Evolutionary conservation across 2,329 filamentous ascomycete genomes (phyloP).

Genomic region (Apiospora aurea): DNA sequence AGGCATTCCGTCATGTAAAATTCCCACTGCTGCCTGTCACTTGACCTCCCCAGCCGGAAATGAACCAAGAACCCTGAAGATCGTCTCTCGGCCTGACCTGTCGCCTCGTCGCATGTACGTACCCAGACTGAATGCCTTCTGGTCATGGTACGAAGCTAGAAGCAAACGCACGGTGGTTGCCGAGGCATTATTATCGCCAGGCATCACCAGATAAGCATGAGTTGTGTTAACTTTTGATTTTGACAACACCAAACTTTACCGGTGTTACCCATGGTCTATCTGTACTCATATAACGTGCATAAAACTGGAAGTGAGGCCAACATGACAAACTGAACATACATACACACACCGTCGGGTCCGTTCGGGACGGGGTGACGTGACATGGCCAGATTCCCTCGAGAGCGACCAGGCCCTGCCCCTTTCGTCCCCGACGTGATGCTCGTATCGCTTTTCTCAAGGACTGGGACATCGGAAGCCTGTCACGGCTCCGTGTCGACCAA

Average conservation of each 20-base stretch:
- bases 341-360: neutral
- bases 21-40: neutral
- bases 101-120: neutral
- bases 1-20: neutral
- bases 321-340: conserved; percentile 19
- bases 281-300: conserved; percentile 7
- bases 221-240: neutral
- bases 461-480: neutral
- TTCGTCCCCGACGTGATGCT: neutral
- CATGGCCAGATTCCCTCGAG: neutral
- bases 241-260: neutral
- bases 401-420: neutral
- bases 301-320: conserved; percentile 18
- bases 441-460: conserved; percentile 10
- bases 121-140: neutral
- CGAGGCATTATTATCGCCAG: neutral
- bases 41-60: neutral
- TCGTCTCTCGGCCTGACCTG: neutral
- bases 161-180: neutral
- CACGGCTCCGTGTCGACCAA: conserved; percentile 9
- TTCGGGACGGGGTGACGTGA: neutral
- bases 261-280: neutral
- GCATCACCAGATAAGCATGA: conserved; percentile 11
- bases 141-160: neutral
- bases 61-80: neutral